Conservation (phyloP, 2,329 filamentous ascomycete genomes). For the Talaromyces marneffei region DNA sequence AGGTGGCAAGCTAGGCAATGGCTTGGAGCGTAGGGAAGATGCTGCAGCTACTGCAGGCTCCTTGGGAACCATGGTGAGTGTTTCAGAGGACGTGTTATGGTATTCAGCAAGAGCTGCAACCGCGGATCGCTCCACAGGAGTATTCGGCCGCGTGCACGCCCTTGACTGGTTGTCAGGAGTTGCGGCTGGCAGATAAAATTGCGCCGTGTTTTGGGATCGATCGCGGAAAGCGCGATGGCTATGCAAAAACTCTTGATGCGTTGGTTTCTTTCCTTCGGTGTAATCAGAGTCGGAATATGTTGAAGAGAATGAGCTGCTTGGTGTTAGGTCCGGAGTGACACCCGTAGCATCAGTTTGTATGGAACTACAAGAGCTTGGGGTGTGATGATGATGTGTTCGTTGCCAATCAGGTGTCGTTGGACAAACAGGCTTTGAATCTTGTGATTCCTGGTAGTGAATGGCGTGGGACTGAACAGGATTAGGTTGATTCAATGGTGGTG, state of each 20-base stretch:
- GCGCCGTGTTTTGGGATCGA: constrained; percentile 17
- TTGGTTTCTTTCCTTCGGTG: constrained; percentile 24
- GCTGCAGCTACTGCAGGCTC: constrained; percentile 20
- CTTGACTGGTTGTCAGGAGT: constrained; percentile 15
- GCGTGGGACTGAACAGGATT: not conserved
- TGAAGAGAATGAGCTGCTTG: constrained; percentile 37
- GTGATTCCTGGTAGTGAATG: constrained; percentile 2
- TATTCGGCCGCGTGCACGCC: constrained; percentile 21
- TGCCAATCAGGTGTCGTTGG: constrained; percentile 8
- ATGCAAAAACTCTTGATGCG: constrained; percentile 26
- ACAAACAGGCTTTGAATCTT: not conserved
- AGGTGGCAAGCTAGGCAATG: constrained; percentile 28
- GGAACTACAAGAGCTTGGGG: constrained; percentile 32
- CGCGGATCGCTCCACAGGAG: constrained; percentile 18
- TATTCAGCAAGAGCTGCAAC: constrained; percentile 18
- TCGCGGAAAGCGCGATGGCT: constrained; percentile 14
- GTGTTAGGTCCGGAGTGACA: constrained; percentile 31
- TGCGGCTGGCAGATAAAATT: constrained; percentile 21
- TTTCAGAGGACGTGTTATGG: constrained; percentile 25
- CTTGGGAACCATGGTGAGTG: constrained; percentile 27
- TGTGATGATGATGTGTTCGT: constrained; percentile 22
- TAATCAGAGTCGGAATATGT: constrained; percentile 28
- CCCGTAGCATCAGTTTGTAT: constrained; percentile 24
- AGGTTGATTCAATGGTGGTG: not conserved
- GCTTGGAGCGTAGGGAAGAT: constrained; percentile 27